Evolutionary conservation across 1,284 basidiomycete species (phyloP).

Genomic region (Dichomitus squalens): DNA sequence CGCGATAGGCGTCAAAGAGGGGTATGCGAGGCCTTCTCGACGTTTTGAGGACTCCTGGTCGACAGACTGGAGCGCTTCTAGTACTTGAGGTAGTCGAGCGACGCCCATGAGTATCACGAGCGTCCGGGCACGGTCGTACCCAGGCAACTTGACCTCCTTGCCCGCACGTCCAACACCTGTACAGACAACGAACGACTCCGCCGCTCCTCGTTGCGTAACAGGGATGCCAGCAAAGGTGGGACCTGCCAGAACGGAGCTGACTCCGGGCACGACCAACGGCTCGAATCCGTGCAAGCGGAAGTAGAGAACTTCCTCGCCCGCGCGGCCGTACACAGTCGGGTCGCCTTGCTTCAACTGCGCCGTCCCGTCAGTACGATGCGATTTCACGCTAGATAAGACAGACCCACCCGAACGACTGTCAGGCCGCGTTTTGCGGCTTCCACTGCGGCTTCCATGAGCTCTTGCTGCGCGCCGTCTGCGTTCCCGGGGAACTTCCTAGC

Average conservation of each 20-base stretch:
- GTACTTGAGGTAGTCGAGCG: constrained; percentile 76
- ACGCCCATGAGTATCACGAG: constrained; percentile 94
- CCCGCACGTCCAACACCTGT: constrained; percentile 93
- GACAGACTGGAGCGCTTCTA: constrained; percentile 57
- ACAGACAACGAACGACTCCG: constrained; percentile 87
- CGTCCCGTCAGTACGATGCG: background rate
- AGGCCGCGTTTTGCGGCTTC: constrained; percentile 80
- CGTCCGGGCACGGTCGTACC: constrained; percentile 83
- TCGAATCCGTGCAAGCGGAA: constrained; percentile 87
- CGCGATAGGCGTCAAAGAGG: constrained; percentile 81
- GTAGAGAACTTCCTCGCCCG: constrained; percentile 92
- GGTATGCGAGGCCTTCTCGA: constrained; percentile 69
- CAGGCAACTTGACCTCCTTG: constrained; percentile 82
- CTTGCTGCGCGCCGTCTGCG: constrained; percentile 91
- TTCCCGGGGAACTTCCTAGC: constrained; percentile 98
- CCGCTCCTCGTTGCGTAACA: constrained; percentile 93
- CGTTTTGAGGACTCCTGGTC: constrained; percentile 16
- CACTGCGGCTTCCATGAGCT: constrained; percentile 91
- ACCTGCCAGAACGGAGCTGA: constrained; percentile 87
- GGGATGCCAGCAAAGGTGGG: constrained; percentile 91
- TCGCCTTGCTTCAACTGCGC: constrained; percentile 94
- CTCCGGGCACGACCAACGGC: constrained; percentile 85
- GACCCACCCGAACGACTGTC: constrained; percentile 79
- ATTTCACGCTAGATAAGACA: too few species aligned
- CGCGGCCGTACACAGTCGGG: constrained; percentile 92